phyloP scores from a whole-genome alignment of 257 asterid species.

The Nicotiana sylvestris region DNA sequence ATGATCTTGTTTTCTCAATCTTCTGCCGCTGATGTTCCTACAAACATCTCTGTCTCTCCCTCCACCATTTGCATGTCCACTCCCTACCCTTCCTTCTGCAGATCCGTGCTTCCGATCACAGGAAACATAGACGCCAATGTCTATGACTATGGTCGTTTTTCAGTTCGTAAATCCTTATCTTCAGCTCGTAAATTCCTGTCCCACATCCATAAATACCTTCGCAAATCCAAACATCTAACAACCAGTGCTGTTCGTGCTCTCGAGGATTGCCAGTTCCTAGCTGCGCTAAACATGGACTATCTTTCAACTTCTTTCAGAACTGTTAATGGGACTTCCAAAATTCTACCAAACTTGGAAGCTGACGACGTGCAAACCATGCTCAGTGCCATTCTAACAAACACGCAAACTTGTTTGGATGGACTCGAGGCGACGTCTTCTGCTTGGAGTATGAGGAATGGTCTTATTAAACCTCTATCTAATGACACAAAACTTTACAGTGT shows the following conservation, averaged over 20 bases:
- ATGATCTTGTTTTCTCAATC: constrained; percentile 7
- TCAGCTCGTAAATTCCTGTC: constrained; percentile 33
- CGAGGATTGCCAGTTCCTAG: constrained; percentile 48
- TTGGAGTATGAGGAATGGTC: constrained; percentile 44
- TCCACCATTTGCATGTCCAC: constrained; percentile 50
- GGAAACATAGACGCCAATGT: constrained; percentile 40
- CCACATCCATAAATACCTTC: constrained; percentile 33
- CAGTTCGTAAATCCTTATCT: constrained; percentile 44
- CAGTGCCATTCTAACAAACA: constrained; percentile 57
- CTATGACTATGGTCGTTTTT: constrained; percentile 46
- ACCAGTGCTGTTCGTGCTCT: constrained; percentile 44
- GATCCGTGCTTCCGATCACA: constrained; percentile 32
- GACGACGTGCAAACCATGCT: constrained; percentile 56
- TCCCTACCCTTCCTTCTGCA: constrained; percentile 50
- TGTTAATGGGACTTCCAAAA: constrained; percentile 25
- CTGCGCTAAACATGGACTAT: constrained; percentile 50
- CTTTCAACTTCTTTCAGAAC: constrained; percentile 22
- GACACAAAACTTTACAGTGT: constrained; percentile 57
- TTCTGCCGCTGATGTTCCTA: constrained; percentile 12
- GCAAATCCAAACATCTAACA: constrained; percentile 26
- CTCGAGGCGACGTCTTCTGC: constrained; percentile 41
- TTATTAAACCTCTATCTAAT: constrained; percentile 36
- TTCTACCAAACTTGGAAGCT: constrained; percentile 25
- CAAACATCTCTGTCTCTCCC: constrained; percentile 22
- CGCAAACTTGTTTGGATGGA: constrained; percentile 60